Evolutionary conservation across 305 asterid species (phyloP), one percentile per base, ranked within the genome.

Genomic region (Fraxinus angustifolia): DNA sequence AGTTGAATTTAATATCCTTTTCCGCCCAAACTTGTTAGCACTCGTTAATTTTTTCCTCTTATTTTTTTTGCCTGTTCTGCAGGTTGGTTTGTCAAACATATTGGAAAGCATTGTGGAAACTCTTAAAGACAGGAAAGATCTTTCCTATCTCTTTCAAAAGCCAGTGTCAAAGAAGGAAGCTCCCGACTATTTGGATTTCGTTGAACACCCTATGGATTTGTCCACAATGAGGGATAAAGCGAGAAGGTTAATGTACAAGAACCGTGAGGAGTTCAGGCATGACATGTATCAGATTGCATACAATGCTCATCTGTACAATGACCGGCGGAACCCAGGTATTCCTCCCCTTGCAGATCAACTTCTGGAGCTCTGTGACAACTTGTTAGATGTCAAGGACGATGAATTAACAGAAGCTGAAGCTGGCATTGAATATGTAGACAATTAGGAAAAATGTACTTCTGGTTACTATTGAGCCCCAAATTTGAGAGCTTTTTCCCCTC

Each of bases 321-420:
- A 92, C 79, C 77, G 90, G 68, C 90, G 97, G 40, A 90, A 96
- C 83, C 99, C 99, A 82, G 91, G 92, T 78, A 96, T 96, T 85
- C 99, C 99, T 83, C 99, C 99, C 58, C 94, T 93, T 50, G 99
- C 99, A 0, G 99, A 96, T 88, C 96, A 93, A 84, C 99, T 96
- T 84, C 88, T 96, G 76, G 98, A 94, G 90, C 92, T 92, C 58
- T 96, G 99, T 77, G 98, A 94, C 86, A 90, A 79, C 86, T 84
- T 96, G 85, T 85, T 96, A 82, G 89, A 87, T 3, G 89, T 90
- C 71, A 83, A 92, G 50, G 88, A 86, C 26, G 50, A 81, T 60
- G 87, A 58, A 12, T 30, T 68, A 68, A 31, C 38, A 12, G 74
- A 68, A 68, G 74, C 38, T 28, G 74, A 68, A 68, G 74, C 74